Percentiles rank a stretch among this genome's conserved stretches.
Evolutionary conservation across 441 rosid genomes (phyloP).

Genomic region (Cnidoscolus chayamansa): DNA sequence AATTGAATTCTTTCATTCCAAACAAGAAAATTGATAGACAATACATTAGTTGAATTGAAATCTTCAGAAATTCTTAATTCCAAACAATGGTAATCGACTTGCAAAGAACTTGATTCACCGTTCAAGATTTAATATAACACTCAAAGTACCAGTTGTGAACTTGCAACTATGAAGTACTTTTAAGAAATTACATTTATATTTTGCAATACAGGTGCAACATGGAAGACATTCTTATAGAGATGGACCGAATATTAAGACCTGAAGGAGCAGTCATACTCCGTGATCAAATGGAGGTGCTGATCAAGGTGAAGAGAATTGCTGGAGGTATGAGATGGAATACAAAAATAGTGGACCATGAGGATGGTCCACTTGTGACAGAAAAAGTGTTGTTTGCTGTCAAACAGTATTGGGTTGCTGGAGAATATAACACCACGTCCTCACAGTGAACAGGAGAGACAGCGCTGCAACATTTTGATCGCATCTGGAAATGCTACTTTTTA

Average conservation of each 20-base stretch:
- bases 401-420: slow-evolving; percentile 75
- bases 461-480: background rate
- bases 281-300: slow-evolving; percentile 65
- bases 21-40: no score
- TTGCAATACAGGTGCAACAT: slow-evolving; percentile 51
- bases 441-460: slow-evolving; percentile 18
- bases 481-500: background rate
- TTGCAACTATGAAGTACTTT: slow-evolving; percentile 32
- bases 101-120: background rate
- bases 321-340: slow-evolving; percentile 91
- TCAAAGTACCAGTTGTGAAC: background rate
- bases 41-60: no score
- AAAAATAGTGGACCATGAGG: slow-evolving; percentile 87
- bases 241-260: slow-evolving; percentile 84
- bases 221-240: slow-evolving; percentile 82
- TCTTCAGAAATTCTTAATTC: no score
- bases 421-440: slow-evolving; percentile 53
- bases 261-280: slow-evolving; percentile 81
- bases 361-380: slow-evolving; percentile 84
- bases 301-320: slow-evolving; percentile 60
- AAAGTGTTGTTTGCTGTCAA: slow-evolving; percentile 70
- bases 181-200: background rate
- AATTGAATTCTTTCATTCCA: no score
- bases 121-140: background rate
- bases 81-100: background rate